Base-by-base conservation (phyloP, 2,329 filamentous ascomycete genomes). In the Epichloe uncinata region DNA sequence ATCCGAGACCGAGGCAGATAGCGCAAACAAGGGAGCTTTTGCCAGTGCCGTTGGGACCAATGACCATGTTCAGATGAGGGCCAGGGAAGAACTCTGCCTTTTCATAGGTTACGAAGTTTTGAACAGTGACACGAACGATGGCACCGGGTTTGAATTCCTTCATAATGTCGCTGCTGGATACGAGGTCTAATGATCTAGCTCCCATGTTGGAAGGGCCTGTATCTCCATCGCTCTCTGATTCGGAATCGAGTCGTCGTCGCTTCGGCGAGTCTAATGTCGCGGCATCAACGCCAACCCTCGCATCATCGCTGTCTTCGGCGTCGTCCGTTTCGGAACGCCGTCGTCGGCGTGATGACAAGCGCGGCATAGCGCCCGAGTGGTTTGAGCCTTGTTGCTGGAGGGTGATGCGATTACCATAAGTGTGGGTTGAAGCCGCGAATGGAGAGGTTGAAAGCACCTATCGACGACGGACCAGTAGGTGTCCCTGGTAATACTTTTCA, bases 21-120 rank as follows among this genome's bases (percentile, higher is more conserved):
- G 93, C 93, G 67, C 93, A 98, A 42, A 98, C 91, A 26, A 98
- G 74, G 0, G 93, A 96, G 68, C 91, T 97, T 69, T 98, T 98
- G 50, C 93, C 93, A 0, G 93, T 97, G 35, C 93, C 93, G 61
- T 98, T 98, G n/a, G 93, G 93, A 0, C 93, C 93, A 58, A 98
- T 95, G 48, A 98, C 84, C 91, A 98, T 97, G 64, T 98, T 98
- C 61, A 98, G 68, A 63, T 87, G 91, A 1, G 93, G 91, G 0
- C 93, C 93, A 12, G 89, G 88, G 52, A 84, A 80, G 66, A 97
- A 96, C 56, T 95, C 90, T 50, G 89, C 91, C 48, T 84, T 81
- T 46, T 87, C 89, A 68, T 98, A 98, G 0, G 93, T 98, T 50
- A 98, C 88, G 59, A 98, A 98, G 66, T 97, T 87, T 45, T 77